A percentile compares a stretch with the other conserved stretches of the same genome.
Evolutionary conservation across 2,329 filamentous ascomycete species (phyloP).

Genomic region (Metarhizium anisopliae): DNA sequence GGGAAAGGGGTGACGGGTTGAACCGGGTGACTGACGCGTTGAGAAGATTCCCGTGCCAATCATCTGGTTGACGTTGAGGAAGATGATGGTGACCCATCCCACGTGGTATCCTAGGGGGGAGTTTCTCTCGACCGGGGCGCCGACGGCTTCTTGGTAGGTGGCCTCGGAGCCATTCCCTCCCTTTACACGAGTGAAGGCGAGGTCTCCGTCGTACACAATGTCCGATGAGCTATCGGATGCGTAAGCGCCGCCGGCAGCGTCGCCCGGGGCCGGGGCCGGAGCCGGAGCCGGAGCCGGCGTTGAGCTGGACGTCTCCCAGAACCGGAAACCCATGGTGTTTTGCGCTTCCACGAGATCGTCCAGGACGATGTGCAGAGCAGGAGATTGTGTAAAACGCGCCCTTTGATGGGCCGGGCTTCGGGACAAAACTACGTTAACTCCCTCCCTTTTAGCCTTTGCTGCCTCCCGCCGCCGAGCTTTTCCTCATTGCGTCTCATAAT

Average conservation of each 20-base stretch:
- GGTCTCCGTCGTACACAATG: slow-evolving; percentile 24
- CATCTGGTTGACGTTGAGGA: slow-evolving; percentile 54
- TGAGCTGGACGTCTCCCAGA: neutral
- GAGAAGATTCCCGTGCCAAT: slow-evolving; percentile 57
- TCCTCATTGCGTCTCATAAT: too few relatives aligned
- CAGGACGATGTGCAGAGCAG: neutral
- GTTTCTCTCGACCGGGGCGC: slow-evolving; percentile 49
- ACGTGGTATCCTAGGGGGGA: slow-evolving; percentile 54
- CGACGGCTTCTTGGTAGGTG: slow-evolving; percentile 51
- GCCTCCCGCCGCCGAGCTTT: too few relatives aligned
- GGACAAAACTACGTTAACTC: too few relatives aligned
- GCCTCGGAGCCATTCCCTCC: slow-evolving; percentile 40
- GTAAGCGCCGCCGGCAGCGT: neutral
- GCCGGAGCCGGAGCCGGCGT: neutral
- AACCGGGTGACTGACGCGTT: slow-evolving; percentile 39
- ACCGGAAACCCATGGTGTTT: neutral
- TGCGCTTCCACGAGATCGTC: neutral
- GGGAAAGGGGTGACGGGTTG: neutral
- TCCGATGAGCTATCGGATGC: neutral
- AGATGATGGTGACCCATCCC: slow-evolving; percentile 45
- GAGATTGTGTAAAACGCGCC: neutral
- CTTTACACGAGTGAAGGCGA: slow-evolving; percentile 30
- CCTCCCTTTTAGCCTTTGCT: too few relatives aligned
- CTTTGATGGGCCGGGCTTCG: too few relatives aligned
- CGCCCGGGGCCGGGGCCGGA: neutral